Evolutionary conservation across 208 protist genomes (phyloP), one percentile per base, ranked within the genome.

Genomic region (Crithidia expoeki): DNA sequence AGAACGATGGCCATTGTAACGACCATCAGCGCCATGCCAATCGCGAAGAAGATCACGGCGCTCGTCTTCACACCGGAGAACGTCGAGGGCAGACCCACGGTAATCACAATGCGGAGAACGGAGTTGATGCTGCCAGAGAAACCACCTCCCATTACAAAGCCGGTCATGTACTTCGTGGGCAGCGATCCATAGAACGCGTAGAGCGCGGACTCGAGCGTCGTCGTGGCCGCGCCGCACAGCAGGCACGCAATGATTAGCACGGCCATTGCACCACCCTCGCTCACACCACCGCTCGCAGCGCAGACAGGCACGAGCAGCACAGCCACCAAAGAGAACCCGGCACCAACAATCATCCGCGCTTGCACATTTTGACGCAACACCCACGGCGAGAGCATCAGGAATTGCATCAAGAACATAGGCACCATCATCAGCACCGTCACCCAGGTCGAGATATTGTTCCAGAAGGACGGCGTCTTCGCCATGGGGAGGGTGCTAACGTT

Each of bases 51-150:
- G 50, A 84, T 74, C 21, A 80, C 68, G 27, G 74, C 79, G 44
- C 74, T 60, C 27, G 68, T 84, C 79, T 81, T 84, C 42, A 84
- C 70, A 38, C 79, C 79, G 53, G 57, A 33, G 28, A 84, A 84
- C 17, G 79, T 72, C 19, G 73, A 56, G 14, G 74, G 74, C 38
- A 84, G 52, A 21, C 63, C 62, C 33, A 66, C 60, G 32, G 55
- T 53, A 47, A 84, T 84, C 64, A 84, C 75, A 55, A 81, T 84
- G 58, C 79, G 79, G 55, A 84, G 62, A 9, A 78, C 56, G 14
- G 79, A 84, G 70, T 75, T 81, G 52, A 81, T 64, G 52, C 68
- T 67, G 64, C 79, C 79, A 30, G 79, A 84, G 42, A 84, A 70
- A 17, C 79, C 79, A 25, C 74, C 69, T 25, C 79, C 79, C 59